Evolutionary conservation across 306 rosid species (phyloP).

Genomic region (Phaseolus lunatus): DNA sequence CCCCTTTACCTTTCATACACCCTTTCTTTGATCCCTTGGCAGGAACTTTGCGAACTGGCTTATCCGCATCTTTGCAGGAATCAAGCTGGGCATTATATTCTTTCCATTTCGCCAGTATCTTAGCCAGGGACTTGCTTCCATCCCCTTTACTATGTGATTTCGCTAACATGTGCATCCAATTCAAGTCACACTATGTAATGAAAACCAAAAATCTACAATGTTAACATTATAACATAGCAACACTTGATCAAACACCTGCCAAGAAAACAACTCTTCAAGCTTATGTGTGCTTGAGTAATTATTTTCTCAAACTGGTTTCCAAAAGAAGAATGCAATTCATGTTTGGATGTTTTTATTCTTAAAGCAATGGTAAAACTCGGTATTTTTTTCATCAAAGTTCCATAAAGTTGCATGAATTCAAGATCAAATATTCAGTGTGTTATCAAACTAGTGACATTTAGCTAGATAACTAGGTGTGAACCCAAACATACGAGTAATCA

Average conservation of each 20-base stretch:
- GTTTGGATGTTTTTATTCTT: not conserved
- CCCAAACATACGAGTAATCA: not conserved
- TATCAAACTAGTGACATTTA: not conserved
- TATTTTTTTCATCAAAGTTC: not conserved
- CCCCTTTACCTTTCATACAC: conserved; percentile 96
- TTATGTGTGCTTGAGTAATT: not conserved
- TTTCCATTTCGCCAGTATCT: conserved; percentile 73
- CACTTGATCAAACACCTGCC: conserved; percentile 47
- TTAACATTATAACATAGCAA: not conserved
- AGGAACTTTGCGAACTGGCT: conserved; percentile 68
- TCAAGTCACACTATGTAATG: conserved; percentile 47
- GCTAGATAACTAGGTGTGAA: not conserved
- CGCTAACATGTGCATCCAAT: conserved; percentile 64
- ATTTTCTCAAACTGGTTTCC: not conserved
- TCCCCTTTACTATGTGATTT: conserved; percentile 58
- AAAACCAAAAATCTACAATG: conserved; percentile 33
- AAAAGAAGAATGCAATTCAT: not conserved
- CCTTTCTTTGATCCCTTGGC: conserved; percentile 93
- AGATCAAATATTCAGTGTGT: not conserved
- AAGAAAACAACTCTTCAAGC: conserved; percentile 27
- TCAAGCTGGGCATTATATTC: conserved; percentile 71
- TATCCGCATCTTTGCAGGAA: conserved; percentile 50
- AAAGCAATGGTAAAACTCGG: not conserved
- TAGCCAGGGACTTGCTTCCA: conserved; percentile 68
- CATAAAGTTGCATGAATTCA: not conserved